Conservation (phyloP, 2,329 filamentous ascomycete species). For the Aspergillus flavus region DNA sequence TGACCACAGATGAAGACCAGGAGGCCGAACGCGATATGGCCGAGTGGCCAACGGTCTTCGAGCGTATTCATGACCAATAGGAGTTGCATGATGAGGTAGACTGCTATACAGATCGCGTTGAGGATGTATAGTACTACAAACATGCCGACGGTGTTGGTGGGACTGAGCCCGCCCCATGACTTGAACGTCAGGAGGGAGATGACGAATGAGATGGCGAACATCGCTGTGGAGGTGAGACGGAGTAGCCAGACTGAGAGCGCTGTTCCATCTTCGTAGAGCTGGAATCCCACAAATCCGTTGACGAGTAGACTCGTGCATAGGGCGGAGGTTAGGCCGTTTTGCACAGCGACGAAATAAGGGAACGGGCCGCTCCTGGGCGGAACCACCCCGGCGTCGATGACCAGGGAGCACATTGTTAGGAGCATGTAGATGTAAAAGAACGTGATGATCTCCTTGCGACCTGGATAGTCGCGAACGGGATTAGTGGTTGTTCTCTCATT, state of each 20-base stretch:
- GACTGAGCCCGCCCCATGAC: conserved; percentile 80
- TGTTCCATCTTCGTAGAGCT: conserved; percentile 96
- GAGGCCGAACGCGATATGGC: conserved; percentile 85
- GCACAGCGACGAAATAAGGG: conserved; percentile 87
- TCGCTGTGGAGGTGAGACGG: conserved; percentile 72
- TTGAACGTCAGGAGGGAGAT: conserved; percentile 93
- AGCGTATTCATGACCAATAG: conserved; percentile 86
- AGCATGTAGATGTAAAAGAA: conserved; percentile 98
- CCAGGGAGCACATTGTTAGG: conserved; percentile 82
- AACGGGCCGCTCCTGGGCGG: conserved; percentile 79
- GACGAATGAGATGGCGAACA: conserved; percentile 84
- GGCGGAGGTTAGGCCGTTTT: conserved; percentile 82
- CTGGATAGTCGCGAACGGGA: conserved; percentile 37
- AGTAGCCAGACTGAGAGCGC: conserved; percentile 91
- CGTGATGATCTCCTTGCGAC: conserved; percentile 72
- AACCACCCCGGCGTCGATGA: conserved; percentile 90
- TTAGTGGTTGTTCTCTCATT: conserved; percentile 11
- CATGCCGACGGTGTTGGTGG: conserved; percentile 82
- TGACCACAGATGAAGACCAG: conserved; percentile 92
- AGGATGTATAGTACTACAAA: conserved; percentile 92
- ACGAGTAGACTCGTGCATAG: conserved; percentile 87
- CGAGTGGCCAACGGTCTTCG: conserved; percentile 92
- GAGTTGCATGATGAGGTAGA: conserved; percentile 87
- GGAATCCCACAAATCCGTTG: conserved; percentile 98
- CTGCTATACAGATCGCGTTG: conserved; percentile 80